Base-by-base conservation (phyloP, 2,329 filamentous ascomycete species). In the Sclerotiophoma versabilis region DNA sequence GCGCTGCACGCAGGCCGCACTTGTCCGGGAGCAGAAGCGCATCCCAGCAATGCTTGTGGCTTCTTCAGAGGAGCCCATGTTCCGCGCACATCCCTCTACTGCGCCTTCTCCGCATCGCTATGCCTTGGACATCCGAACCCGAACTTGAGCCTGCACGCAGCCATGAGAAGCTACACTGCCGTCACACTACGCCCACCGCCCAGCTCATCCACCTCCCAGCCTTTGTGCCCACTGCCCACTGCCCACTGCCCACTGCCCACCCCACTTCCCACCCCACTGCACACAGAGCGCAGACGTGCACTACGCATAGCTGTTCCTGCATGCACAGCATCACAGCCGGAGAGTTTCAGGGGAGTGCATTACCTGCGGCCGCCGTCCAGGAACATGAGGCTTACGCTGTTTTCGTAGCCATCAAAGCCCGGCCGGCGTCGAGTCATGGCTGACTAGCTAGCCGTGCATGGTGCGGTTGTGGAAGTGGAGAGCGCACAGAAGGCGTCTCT, bases 331-430 rank as follows among this genome's bases (percentile, higher is more conserved):
- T 56, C 34, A 50, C 50, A 49, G 41, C 41, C 49, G 51, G 50
- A 58, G 50, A 45, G 62, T 65, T 65, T 64, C 58, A 53, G 60
- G 49, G 42, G 54, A 42, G 60, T 63, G 60, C 58, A 39, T 57
- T 59, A 54, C 45, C 49, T 61, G 65, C 63, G 59, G 60, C 58
- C 57, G 62, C 61, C 59, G 68, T 59, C 63, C 68, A 70, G 69
- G 66, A 66, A 67, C 68, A 58, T 59, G 61, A 69, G 62, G 64
- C 68, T 60, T 58, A 49, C 60, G 51, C 59, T 62, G 53, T 43
- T 57, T 56, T 23, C 60, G 42, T 50, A 62, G 45, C 46, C 55
- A 57, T 49, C 53, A 54, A 30, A 47, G 49, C 33, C 58, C 55
- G 59, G 59, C 57, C 34, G 60, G 49, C 48, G 17, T 45, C 44